Percentiles rank a stretch among this genome's conserved stretches.
Conservation (phyloP, 1,139 yeast species). For the Yamadazyma atlantica region DNA sequence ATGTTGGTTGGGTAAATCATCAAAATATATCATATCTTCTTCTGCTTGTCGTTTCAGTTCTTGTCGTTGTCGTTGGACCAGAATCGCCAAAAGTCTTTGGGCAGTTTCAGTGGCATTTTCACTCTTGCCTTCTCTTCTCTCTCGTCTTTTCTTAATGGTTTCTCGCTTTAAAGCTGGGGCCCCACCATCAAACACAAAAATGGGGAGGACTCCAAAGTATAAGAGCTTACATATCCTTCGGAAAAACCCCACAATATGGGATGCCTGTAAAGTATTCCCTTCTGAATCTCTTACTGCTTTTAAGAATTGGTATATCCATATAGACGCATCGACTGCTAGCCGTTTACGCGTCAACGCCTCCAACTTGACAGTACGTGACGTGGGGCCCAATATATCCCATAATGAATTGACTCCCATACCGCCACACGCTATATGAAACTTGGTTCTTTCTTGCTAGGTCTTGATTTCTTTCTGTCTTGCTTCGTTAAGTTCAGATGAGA, state of each 20-base stretch:
- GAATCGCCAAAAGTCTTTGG: slow-evolving; percentile 74
- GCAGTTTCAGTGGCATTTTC: slow-evolving; percentile 78
- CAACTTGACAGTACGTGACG: slow-evolving; percentile 85
- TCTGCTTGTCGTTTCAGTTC: slow-evolving; percentile 18
- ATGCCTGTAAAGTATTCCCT: slow-evolving; percentile 73
- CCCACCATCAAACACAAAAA: slow-evolving; percentile 97
- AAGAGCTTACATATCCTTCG: slow-evolving; percentile 87
- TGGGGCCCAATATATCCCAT: slow-evolving; percentile 91
- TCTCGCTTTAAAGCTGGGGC: slow-evolving; percentile 83
- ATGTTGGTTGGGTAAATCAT: slow-evolving; percentile 38
- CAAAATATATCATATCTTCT: slow-evolving; percentile 33
- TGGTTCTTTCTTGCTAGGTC: too few species aligned
- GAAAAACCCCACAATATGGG: slow-evolving; percentile 93
- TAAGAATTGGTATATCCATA: slow-evolving; percentile 96
- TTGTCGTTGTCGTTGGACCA: slow-evolving; percentile 60
- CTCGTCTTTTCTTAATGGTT: slow-evolving; percentile 70
- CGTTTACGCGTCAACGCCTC: slow-evolving; percentile 76
- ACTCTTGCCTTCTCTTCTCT: slow-evolving; percentile 70
- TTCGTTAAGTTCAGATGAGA: too few species aligned
- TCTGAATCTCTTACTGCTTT: slow-evolving; percentile 90
- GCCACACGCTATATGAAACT: too few species aligned
- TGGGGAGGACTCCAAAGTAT: slow-evolving; percentile 86
- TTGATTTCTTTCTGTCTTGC: too few species aligned
- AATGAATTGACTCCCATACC: slow-evolving; percentile 98
- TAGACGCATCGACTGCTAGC: slow-evolving; percentile 96